Evolutionary conservation across 1,284 basidiomycete species (phyloP), one percentile per base, ranked within the genome.

Genomic region (Xerocomus nothofagi): DNA sequence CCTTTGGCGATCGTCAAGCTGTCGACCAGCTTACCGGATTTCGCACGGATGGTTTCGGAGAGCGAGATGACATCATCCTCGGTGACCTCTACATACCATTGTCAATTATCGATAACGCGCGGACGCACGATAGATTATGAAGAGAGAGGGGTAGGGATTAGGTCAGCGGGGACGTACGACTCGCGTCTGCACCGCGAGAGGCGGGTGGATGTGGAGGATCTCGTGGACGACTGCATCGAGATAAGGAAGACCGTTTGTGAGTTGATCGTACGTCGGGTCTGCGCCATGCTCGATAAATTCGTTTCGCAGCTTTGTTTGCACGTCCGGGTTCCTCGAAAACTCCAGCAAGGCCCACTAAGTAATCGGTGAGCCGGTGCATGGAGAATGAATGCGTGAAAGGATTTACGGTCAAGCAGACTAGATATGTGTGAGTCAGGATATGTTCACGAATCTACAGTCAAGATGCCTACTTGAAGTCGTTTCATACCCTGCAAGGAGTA

Each of bases 11-110:
- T 65, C 2, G 65, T 53, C 27, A 83, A 55, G 32, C 65, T 68
- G 32, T 69, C 60, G 9, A 75, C 66, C 0, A 57, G 50, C 33
- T 70, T 51, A 1, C 78, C 78, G 0, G 65, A 57, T 3, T 61
- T 47, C 0, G 71, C 72, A 1, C 5, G 24, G 24, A 26, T 6
- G 7, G 24, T 6, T 26, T 26, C 24, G 24, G 24, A 26, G 24
- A 82, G 72, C 0, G 79, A 80, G 15, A 82, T 71, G 2, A 81
- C 59, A 50, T 82, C 79, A 57, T 82, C 77, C 68, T 81, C 63
- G 27, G 61, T 49, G 0, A 59, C 80, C 76, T 66, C 67, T 37
- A 6, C 8, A 15, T 29, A 4, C 14, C 6, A 14, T 14, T 12
- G 17, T 8, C n/a, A 26, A 17, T 23, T 3, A 23, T 6, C 36